Percentiles rank a stretch among this genome's conserved stretches.
Evolutionary conservation across 805 yeast species (phyloP).

Genomic region (Ogataea chonburiensis): DNA sequence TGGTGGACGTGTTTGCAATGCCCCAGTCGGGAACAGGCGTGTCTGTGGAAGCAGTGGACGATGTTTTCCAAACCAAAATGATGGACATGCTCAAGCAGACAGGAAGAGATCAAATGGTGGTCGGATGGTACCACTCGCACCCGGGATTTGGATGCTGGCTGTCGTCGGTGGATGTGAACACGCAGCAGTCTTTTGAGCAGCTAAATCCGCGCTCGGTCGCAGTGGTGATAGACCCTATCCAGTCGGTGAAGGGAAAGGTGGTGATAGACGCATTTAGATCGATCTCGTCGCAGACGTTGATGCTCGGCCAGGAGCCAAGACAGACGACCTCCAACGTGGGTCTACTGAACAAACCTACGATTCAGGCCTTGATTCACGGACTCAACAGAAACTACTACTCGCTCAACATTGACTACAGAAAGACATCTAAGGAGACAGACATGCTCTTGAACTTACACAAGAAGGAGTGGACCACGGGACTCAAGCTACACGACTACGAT

Average conservation of each 20-base stretch:
- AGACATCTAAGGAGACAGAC: conserved; percentile 86
- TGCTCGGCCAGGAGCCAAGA: conserved; percentile 97
- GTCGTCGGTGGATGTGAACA: conserved; percentile 94
- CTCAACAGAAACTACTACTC: conserved; percentile 96
- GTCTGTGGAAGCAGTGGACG: conserved; percentile 98
- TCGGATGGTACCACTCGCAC: conserved; percentile 99
- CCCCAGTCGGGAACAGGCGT: conserved; percentile 98
- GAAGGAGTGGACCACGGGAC: conserved; percentile 93
- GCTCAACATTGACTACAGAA: conserved; percentile 88
- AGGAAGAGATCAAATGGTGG: conserved; percentile 99
- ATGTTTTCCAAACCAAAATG: conserved; percentile 97
- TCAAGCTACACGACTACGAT: conserved; percentile 72
- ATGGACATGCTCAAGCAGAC: conserved; percentile 99
- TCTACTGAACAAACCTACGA: conserved; percentile 90
- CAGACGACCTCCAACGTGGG: conserved; percentile 97
- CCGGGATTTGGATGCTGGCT: conserved; percentile 99
- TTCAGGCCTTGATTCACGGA: conserved; percentile 96
- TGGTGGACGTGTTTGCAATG: conserved; percentile 98
- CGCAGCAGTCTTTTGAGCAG: conserved; percentile 97
- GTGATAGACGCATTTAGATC: conserved; percentile 98
- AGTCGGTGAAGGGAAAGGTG: conserved; percentile 97
- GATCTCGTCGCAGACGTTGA: conserved; percentile 79
- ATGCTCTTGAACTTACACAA: conserved; percentile 94
- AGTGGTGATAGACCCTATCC: conserved; percentile 97
- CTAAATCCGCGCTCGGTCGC: conserved; percentile 95